Evolutionary conservation across 129 eudicot species (phyloP).

Genomic region (sunflower (Helianthus annuus)): DNA sequence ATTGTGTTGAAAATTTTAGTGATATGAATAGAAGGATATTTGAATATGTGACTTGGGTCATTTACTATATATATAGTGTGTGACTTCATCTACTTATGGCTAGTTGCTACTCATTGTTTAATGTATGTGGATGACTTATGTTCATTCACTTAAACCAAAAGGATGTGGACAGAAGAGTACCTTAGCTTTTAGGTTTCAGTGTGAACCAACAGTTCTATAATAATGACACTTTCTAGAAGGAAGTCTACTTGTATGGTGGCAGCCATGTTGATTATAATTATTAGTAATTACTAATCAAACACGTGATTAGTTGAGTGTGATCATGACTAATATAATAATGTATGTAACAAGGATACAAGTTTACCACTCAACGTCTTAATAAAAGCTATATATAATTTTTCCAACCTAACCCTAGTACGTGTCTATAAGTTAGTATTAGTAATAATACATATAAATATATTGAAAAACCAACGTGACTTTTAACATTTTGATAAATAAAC

Average conservation of each 20-base stretch:
- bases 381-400: too few species aligned
- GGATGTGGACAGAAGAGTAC: conserved; percentile 45
- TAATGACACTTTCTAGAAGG: conserved; percentile 38
- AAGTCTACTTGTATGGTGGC: conserved; percentile 14
- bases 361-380: background rate
- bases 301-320: background rate
- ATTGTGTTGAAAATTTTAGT: conserved; percentile 3
- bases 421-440: too few species aligned
- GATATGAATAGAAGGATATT: conserved; percentile 2
- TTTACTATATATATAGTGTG: conserved; percentile 43
- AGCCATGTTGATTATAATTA: conserved; percentile 10
- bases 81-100: conserved; percentile 22
- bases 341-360: background rate
- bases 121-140: conserved; percentile 33
- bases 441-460: too few species aligned
- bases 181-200: conserved; percentile 39
- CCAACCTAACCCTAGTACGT: too few species aligned
- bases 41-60: conserved; percentile 16
- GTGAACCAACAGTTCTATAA: conserved; percentile 32
- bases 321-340: background rate
- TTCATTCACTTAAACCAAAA: conserved; percentile 32
- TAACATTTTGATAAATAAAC: too few species aligned
- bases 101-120: conserved; percentile 12
- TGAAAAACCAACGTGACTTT: too few species aligned
- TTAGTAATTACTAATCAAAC: background rate